Evolutionary conservation across 306 rosid species (phyloP), one percentile per base, ranked within the genome.

Genomic region (Ammopiptanthus mongolicus): DNA sequence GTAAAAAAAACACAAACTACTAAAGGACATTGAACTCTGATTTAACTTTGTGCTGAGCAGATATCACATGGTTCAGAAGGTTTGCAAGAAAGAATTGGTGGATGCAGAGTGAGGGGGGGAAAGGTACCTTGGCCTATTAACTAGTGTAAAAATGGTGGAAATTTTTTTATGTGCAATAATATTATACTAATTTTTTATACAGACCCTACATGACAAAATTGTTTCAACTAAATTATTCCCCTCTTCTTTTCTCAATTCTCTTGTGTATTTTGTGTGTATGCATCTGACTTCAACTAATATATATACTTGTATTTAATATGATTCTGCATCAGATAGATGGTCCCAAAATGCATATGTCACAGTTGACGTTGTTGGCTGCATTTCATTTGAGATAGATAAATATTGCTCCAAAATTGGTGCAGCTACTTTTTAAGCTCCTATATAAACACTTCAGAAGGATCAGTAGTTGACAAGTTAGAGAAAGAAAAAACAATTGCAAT

Each of bases 331-430:
- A 19, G 4, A 18, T 8, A 52, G 29, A 52, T 66, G 58, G 63
- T 60, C 78, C 65, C 59, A 53, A 68, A 74, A 78, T 78, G 21
- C 51, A 77, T 42, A 57, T 53, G 33, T 48, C 75, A 53, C 64
- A n/a, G 74, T 74, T 36, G 46, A 37, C 64, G 2, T 44, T 73
- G 77, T 66, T 71, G 62, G 51, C 34, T 78, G 66, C 56, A 50
- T 31, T 83, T 73, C 65, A 62, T 68, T 85, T 79, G 33, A 61
- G 80, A 76, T 41, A 44, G 57, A 76, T n/a, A n/a, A n/a, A n/a
- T 85, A 56, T 74, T 69, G 71, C 82, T 65, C 66, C 74, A 83
- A 74, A 86, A 88, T 83, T 84, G 84, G 87, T 82, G 73, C 81
- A 79, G 36, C 87, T 61, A 88, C 88, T 84, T 85, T 79, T 75